These are phyloP conservation scores for Calycina marina DNA, from an alignment of 2,329 filamentous ascomycete species.

Conservation along the genomic window DNA sequence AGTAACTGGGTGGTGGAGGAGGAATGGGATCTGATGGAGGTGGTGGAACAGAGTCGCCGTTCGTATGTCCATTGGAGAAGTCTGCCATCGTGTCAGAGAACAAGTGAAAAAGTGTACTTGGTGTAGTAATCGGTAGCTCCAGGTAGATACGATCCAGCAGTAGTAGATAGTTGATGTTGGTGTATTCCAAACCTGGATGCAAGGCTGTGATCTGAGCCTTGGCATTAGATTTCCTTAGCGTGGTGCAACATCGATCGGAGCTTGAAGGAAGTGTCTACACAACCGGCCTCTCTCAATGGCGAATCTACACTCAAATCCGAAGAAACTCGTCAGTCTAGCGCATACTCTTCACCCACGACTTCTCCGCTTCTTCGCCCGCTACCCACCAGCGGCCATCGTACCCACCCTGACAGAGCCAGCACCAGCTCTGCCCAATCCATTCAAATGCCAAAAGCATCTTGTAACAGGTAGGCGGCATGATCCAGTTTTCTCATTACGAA, in stretches of 20 bases:
- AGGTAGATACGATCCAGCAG: too few relatives aligned
- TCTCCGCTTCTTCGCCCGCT: slow-evolving; percentile 76
- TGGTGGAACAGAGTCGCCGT: slow-evolving; percentile 6
- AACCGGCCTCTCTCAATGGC: too few relatives aligned
- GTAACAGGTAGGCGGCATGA: slow-evolving; percentile 71
- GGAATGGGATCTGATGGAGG: slow-evolving; percentile 16
- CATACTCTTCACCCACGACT: too few relatives aligned
- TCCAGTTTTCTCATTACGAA: slow-evolving; percentile 67
- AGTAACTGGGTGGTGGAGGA: slow-evolving; percentile 25
- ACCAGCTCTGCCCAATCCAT: slow-evolving; percentile 35
- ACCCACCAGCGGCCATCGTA: slow-evolving; percentile 57
- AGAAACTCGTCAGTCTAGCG: too few relatives aligned
- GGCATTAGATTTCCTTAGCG: too few relatives aligned
- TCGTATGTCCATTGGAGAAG: slow-evolving; percentile 11
- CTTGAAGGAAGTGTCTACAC: too few relatives aligned
- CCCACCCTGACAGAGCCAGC: slow-evolving; percentile 21
- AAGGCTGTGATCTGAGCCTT: too few relatives aligned
- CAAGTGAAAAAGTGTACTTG: background rate
- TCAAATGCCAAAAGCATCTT: slow-evolving; percentile 65
- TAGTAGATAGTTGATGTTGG: too few relatives aligned
- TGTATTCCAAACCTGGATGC: too few relatives aligned
- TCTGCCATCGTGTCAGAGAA: slow-evolving; percentile 9
- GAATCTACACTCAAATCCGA: too few relatives aligned
- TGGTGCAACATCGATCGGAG: too few relatives aligned
- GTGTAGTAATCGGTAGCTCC: too few relatives aligned